Base-by-base conservation (phyloP, 169 alveolate species). In the Eimeria falciformis region DNA sequence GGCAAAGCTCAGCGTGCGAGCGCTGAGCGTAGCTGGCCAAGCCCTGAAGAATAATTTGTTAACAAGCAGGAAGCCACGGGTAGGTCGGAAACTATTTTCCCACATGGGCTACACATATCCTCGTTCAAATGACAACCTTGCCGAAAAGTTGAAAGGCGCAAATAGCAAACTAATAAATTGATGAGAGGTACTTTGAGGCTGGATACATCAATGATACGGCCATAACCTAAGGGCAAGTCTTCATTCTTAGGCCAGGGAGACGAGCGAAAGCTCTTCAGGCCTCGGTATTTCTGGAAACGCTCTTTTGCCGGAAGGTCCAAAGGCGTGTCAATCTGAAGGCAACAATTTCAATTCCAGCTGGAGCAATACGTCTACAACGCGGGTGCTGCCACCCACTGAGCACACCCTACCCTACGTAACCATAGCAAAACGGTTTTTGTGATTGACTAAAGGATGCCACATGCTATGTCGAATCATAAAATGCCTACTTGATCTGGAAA, bases 211-310 rank as follows among this genome's bases (percentile, higher is more conserved):
- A 88, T 81, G 33, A 94, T 91, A 33, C 95, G 78, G 21, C 95
- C 83, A 79, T 93, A 95, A 73, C 90, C 96, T 43, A 93, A 78
- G 6, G 97, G 97, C 6, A 95, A 88, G 79, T 91, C 94, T 71
- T 94, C 96, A 78, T 90, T 90, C 43, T 93, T 93, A 40, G 94
- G 94, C 97, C 97, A 95, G 14, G 90, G 53, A 27, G 96, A 93
- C 55, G 95, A 93, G 2, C 95, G 93, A 82, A 95, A 94, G 83
- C 95, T 91, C 91, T 94, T 94, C 56, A 95, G 91, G 23, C 97
- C 97, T 0, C 97, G 93, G 79, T 95, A 95, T 94, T 94, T 95
- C 68, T 90, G 95, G 92, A 93, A 94, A 14, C 95, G 91, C 45
- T 85, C 91, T 56, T 84, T 81, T 17, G 95, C 95, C 18, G 81